Evolutionary conservation across 257 asterid species (phyloP).

Genomic region (Solanum ossicruentum): DNA sequence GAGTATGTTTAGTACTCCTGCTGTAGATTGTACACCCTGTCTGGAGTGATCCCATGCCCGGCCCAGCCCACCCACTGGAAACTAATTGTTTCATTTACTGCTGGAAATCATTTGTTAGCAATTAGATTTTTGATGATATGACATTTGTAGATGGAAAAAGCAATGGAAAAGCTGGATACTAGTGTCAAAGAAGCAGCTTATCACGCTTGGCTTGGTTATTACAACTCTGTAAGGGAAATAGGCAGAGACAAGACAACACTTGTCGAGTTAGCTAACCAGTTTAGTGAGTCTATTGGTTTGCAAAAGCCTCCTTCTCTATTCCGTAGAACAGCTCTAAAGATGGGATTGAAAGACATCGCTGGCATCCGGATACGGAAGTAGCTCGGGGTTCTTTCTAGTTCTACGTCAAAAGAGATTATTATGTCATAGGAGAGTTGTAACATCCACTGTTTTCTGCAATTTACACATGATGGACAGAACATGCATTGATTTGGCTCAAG

Average conservation of each 20-base stretch:
- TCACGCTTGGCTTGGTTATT: slow-evolving; percentile 92
- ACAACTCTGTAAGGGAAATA: slow-evolving; percentile 51
- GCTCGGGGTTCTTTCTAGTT: not conserved
- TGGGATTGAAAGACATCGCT: slow-evolving; percentile 77
- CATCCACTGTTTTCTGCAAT: not conserved
- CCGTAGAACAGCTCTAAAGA: slow-evolving; percentile 68
- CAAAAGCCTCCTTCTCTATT: slow-evolving; percentile 59
- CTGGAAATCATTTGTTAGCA: not conserved
- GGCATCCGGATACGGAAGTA: slow-evolving; percentile 58
- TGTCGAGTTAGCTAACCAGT: slow-evolving; percentile 67
- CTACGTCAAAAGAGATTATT: not conserved
- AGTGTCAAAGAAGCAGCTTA: slow-evolving; percentile 78
- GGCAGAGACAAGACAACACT: slow-evolving; percentile 76
- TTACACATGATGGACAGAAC: not conserved
- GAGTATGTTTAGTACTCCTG: not conserved
- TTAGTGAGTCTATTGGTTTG: slow-evolving; percentile 73
- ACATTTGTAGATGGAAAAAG: slow-evolving; percentile 44
- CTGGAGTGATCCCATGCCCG: not conserved
- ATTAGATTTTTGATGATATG: not conserved
- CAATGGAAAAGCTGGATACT: slow-evolving; percentile 45
- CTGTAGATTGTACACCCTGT: not conserved
- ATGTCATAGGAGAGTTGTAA: not conserved
- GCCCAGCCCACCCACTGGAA: not conserved
- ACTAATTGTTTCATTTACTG: not conserved
- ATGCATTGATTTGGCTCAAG: not conserved